Evolutionary conservation across 495 filamentous ascomycete genomes (phyloP), one percentile per base, ranked within the genome.

Genomic region (Penicillium goetzii): DNA sequence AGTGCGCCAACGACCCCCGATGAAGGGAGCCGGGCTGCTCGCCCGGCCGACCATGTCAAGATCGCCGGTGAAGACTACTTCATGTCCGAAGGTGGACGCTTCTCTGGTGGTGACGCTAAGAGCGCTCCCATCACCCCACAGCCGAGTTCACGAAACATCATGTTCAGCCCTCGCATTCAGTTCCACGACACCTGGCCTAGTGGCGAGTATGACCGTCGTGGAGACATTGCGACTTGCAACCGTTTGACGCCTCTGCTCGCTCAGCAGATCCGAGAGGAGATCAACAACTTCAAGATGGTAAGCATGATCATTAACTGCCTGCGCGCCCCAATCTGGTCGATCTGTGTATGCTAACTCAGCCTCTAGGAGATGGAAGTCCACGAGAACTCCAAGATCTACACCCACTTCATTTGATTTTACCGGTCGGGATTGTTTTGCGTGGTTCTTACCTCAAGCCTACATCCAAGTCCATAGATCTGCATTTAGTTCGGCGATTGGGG

Each of bases 221-320:
- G 95, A 51, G 95, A 99, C 14, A 91, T 97, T 74, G 93, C 95
- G 28, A 99, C 95, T 9, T 99, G 95, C 85, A 99, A 99, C 74
- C 90, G 93, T 60, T 79, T 99, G 62, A 99, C 95, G 45, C 95
- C 95, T 19, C 91, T 98, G 84, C 86, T 99, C 64, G 95, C 95
- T 36, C 95, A 99, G 74, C 95, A 99, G 74, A 99, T 99, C 79
- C 98, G 98, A 80, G 95, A 99, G 78, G 95, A 99, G 78, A 83
- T 99, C 68, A 99, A 99, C 79, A 94, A 88, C 66, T 99, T 98
- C 83, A 99, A 99, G 73, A 98, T 99, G 95, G 95, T 97, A 34
- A 17, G 30, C 11, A 47, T 51, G 30, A 12, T 5, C n/a, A 25
- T 21, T 34, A 10, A 23, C 32, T 30, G 23, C n/a, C 11, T 19